Evolutionary conservation across 2,329 filamentous ascomycete species (phyloP), one percentile per base, ranked within the genome.

Genomic region (Blumeria graminis): DNA sequence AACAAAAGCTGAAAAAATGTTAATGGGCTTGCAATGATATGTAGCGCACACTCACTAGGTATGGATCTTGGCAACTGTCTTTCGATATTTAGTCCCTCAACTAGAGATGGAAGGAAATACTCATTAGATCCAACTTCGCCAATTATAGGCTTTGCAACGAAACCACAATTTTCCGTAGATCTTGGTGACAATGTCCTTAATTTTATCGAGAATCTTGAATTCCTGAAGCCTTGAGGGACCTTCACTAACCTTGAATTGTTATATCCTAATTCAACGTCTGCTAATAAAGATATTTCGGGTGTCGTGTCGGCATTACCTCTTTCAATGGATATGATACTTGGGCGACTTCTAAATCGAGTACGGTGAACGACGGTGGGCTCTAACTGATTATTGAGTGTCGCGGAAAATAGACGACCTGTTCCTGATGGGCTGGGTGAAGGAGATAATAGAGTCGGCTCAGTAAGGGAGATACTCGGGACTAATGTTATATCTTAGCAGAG

Each of bases 321-420:
- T 41, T 71, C 68, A 45, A 66, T 58, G 7, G 69, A 69, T 52
- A 65, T 66, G 33, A 68, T 46, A 51, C 62, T 63, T 14, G 68
- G 69, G 11, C 71, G 67, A 38, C 63, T 64, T 57, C 71, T 72
- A 41, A 65, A 65, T 39, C 67, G 63, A 51, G 67, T 60, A 18
- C 71, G 68, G 59, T 69, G 70, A 22, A 75, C 68, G 6, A 73
- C 66, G 1, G 71, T 74, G 5, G 68, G 69, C 34, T 71, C 69
- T 18, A 69, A 61, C 33, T 69, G 65, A 14, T 61, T 60, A 57
- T 69, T 69, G 50, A 72, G 63, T 22, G 69, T 68, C 53, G 69
- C 65, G 18, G 71, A 70, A 60, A 73, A 68, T 58, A 67, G 71
- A 48, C 58, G 60, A 33, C 55, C 56, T 32, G 56, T 18, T 32